Conservation (phyloP, 805 yeast species). For the Candida xyloterini region DNA sequence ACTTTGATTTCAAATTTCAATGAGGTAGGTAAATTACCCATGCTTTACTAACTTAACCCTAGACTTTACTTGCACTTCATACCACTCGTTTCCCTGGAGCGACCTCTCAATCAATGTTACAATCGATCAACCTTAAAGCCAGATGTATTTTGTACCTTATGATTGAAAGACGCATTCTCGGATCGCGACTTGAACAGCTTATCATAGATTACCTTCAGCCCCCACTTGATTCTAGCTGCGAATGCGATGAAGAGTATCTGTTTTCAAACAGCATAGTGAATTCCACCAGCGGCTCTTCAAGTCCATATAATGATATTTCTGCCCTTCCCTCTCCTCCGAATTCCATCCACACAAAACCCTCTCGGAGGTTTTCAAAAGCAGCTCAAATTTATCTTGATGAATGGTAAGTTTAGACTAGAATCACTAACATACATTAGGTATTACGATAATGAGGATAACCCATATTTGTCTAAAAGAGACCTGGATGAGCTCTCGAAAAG, state of each 20-base stretch:
- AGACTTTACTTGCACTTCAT: not conserved
- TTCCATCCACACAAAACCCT: not conserved
- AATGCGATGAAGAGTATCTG: not conserved
- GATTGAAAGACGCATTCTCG: conserved; percentile 2
- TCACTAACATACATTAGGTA: conserved; percentile 15
- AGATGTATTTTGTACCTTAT: not conserved
- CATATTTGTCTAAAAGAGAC: conserved; percentile 19
- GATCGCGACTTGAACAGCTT: conserved; percentile 3
- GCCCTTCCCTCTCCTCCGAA: not conserved
- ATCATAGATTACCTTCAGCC: not conserved
- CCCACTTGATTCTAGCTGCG: not conserved
- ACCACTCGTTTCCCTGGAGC: not conserved
- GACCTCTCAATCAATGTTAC: not conserved
- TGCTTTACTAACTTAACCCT: not conserved
- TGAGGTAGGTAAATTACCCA: not conserved
- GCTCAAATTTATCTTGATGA: conserved; percentile 1
- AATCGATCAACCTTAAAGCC: not conserved
- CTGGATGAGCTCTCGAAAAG: conserved; percentile 6
- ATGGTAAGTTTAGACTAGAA: conserved; percentile 8
- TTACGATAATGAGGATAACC: conserved; percentile 16
- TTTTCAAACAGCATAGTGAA: not conserved
- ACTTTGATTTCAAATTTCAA: not conserved
- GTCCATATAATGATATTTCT: not conserved
- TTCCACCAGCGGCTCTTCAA: not conserved
- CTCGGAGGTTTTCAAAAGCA: conserved; percentile 4